Conservation (phyloP, 306 rosid genomes). For the Carpinus viminea region DNA sequence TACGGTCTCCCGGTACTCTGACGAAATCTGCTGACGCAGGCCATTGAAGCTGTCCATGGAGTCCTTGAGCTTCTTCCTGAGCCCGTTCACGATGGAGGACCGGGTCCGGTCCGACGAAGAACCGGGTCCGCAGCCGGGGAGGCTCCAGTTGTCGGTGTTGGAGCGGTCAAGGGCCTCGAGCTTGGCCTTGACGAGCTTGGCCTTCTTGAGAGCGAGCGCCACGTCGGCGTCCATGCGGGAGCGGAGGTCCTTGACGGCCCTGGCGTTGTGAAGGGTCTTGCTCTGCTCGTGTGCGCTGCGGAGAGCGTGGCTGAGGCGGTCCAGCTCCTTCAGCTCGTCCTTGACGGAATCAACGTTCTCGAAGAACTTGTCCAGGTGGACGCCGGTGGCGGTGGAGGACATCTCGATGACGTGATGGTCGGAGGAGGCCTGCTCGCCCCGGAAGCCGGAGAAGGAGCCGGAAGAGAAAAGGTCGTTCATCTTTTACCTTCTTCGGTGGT, state of each 20-base stretch:
- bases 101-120: conserved; percentile 88
- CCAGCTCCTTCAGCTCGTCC: conserved; percentile 78
- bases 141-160: conserved; percentile 78
- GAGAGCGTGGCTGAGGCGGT: conserved; percentile 44
- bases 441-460: conserved; percentile 74
- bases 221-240: conserved; percentile 88
- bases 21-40: conserved; percentile 59
- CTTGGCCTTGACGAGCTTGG: conserved; percentile 73
- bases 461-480: conserved; percentile 79
- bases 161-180: conserved; percentile 77
- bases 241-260: conserved; percentile 70
- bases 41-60: conserved; percentile 78
- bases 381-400: conserved; percentile 32
- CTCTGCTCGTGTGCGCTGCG: conserved; percentile 62
- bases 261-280: conserved; percentile 81
- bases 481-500: neutral
- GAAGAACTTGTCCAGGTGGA: conserved; percentile 76
- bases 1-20: conserved; percentile 86
- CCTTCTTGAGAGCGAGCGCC: conserved; percentile 67
- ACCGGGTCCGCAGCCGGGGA: conserved; percentile 85
- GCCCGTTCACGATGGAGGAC: conserved; percentile 76
- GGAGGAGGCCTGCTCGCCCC: conserved; percentile 50
- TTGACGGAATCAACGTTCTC: conserved; percentile 70
- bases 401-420: conserved; percentile 57
- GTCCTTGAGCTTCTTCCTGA: conserved; percentile 84